A percentile compares a stretch with the other conserved stretches of the same genome.
Evolutionary conservation across 352 stramenopile genomes (phyloP).

Genomic region (Globisporangium ultimum): DNA sequence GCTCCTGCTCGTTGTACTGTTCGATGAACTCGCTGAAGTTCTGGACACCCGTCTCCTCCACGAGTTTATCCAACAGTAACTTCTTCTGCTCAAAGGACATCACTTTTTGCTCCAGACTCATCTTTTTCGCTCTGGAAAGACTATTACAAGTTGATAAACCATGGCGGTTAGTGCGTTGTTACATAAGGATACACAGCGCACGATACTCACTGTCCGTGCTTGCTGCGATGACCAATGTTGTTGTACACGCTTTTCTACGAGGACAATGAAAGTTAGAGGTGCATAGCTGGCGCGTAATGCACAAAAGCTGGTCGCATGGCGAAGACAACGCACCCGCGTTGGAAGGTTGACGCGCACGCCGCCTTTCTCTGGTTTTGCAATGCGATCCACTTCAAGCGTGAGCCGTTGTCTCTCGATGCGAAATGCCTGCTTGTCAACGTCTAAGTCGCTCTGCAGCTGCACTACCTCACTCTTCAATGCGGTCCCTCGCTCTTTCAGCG

Average conservation of each 20-base stretch:
- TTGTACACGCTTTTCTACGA: constrained; percentile 27
- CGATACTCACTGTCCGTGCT: constrained; percentile 24
- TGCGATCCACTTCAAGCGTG: constrained; percentile 42
- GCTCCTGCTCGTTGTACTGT: constrained; percentile 61
- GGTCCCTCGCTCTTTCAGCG: constrained; percentile 32
- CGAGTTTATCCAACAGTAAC: constrained; percentile 49
- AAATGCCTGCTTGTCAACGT: constrained; percentile 43
- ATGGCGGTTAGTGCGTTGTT: too few species aligned
- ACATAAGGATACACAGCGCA: too few species aligned
- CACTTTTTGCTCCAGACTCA: constrained; percentile 58
- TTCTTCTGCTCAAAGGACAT: constrained; percentile 76
- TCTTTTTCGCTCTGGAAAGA: constrained; percentile 37
- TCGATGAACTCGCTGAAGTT: constrained; percentile 66
- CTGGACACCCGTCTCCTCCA: constrained; percentile 41
- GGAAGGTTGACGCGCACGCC: constrained; percentile 27
- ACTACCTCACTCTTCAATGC: constrained; percentile 37
- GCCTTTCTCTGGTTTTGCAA: constrained; percentile 35
- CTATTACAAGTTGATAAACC: too few species aligned
- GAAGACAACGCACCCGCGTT: constrained; percentile 14
- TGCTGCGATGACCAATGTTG: constrained; percentile 37
- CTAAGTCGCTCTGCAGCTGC: constrained; percentile 38
- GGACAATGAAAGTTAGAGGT: not conserved
- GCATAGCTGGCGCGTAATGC: not conserved
- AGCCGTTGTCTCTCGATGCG: constrained; percentile 46
- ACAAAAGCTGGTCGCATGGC: not conserved